Evolutionary conservation across 1,284 basidiomycete species (phyloP), one percentile per base, ranked within the genome.

Genomic region (Kwoniella shivajii): DNA sequence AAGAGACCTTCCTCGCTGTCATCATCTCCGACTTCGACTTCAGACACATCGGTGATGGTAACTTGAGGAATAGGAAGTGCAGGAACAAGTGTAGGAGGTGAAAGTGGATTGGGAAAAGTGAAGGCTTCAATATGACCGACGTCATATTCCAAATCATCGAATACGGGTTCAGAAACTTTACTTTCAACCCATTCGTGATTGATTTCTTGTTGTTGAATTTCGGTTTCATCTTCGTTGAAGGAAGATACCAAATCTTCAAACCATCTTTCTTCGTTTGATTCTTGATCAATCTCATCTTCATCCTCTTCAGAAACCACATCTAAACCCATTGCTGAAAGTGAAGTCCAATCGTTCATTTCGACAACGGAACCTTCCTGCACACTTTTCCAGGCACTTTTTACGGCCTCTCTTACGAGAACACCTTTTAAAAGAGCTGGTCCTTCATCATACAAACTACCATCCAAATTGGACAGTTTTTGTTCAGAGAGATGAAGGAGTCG

Each of bases 401-500:
- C 67, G 4, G 74, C 67, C 55, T 73, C 66, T 22, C 68, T 68
- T 11, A 76, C 68, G 43, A 76, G 54, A 39, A 75, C 68, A 43
- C 64, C 65, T 50, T 68, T 69, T 44, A 57, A 60, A n/a, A 76
- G 61, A 2, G 57, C 52, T 18, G 37, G 46, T 26, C 59, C 64
- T 6, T 58, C 54, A 48, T 75, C 73, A 26, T 64, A 63, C 10
- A 50, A 50, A 39, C 65, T 67, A 18, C 65, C 43, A 22, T 75
- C 74, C 52, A 75, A 65, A 30, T 43, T 22, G 47, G 59, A 56
- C 33, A 76, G 68, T 63, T 76, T 76, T 33, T 44, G 53, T 59
- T 72, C 68, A 46, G 74, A 76, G 39, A 75, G 54, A 50, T 58
- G 50, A 31, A 76, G 68, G 45, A 76, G 68, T 42, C 72, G 64